A percentile compares a stretch with the other conserved stretches of the same genome.
These are phyloP conservation scores for Lobosporangium transversale DNA, from an alignment of 192 early-diverging fungal genomes.

Conservation along the genomic window DNA sequence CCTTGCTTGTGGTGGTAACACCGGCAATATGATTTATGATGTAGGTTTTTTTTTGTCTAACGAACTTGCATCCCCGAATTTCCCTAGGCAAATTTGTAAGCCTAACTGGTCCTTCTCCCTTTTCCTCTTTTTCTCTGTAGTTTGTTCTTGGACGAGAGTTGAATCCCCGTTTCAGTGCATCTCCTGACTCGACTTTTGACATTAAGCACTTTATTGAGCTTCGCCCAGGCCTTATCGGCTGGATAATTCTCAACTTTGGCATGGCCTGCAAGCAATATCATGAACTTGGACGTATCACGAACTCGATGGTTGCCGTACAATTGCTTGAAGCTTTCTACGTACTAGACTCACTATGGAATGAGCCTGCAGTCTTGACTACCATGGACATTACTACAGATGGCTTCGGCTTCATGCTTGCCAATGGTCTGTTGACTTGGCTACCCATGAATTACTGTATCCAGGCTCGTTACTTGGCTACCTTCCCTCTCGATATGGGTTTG, in stretches of 20 bases:
- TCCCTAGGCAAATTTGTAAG: too few relatives aligned
- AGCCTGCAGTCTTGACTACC: constrained; percentile 88
- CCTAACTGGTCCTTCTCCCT: neutral
- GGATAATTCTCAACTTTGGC: constrained; percentile 82
- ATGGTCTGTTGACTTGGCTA: constrained; percentile 89
- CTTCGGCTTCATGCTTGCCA: constrained; percentile 90
- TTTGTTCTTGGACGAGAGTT: constrained; percentile 97
- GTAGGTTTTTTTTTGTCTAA: constrained; percentile 36
- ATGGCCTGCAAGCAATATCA: constrained; percentile 83
- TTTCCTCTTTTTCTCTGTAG: constrained; percentile 21
- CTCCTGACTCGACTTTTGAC: constrained; percentile 68
- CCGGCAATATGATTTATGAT: constrained; percentile 91
- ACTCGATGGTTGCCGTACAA: constrained; percentile 80
- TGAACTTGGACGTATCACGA: constrained; percentile 71
- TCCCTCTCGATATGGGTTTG: constrained; percentile 70
- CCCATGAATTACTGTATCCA: constrained; percentile 92
- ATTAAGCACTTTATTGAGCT: constrained; percentile 96
- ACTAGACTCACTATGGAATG: constrained; percentile 85
- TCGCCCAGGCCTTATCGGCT: constrained; percentile 92
- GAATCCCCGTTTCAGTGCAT: constrained; percentile 83
- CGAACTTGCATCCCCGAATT: too few relatives aligned
- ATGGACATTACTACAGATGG: constrained; percentile 99
- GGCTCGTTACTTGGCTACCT: constrained; percentile 83
- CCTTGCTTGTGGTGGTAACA: constrained; percentile 89
- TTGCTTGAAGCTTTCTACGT: constrained; percentile 87